These are phyloP conservation scores for Chalciporus piperatus DNA, from an alignment of 768 basidiomycete species.

Conservation along the genomic window DNA sequence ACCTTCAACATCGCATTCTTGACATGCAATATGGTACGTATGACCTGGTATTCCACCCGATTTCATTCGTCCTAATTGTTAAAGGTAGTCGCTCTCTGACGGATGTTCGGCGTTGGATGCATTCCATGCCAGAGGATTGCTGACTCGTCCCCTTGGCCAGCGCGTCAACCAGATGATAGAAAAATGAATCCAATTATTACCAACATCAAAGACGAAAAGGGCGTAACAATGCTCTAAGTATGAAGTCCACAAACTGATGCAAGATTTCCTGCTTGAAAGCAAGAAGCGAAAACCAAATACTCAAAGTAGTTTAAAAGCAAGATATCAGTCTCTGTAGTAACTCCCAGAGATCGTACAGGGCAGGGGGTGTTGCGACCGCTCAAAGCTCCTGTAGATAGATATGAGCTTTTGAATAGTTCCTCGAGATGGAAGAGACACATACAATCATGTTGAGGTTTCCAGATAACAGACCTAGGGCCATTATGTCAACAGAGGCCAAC, in stretches of 20 bases:
- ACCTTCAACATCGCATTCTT: neutral
- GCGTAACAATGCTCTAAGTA: slow-evolving; percentile 8
- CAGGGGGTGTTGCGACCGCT: slow-evolving; percentile 7
- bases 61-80: neutral
- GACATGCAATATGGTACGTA: slow-evolving; percentile 37
- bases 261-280: neutral
- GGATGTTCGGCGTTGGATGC: slow-evolving; percentile 42
- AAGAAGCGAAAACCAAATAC: neutral
- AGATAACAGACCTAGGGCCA: slow-evolving; percentile 54
- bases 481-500: slow-evolving; percentile 12
- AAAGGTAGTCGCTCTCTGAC: too few relatives aligned
- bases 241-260: slow-evolving; percentile 22
- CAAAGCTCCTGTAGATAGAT: slow-evolving; percentile 28
- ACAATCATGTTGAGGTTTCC: slow-evolving; percentile 77
- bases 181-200: slow-evolving; percentile 1
- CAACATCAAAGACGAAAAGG: neutral
- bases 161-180: slow-evolving; percentile 6
- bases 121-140: slow-evolving; percentile 39
- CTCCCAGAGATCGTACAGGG: neutral
- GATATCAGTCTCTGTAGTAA: slow-evolving; percentile 5
- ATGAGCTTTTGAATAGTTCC: neutral
- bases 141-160: slow-evolving; percentile 32
- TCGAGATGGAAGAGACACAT: slow-evolving; percentile 29
- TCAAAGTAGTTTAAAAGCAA: neutral
- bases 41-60: neutral